Evolutionary conservation across 2,329 filamentous ascomycete genomes (phyloP).

Genomic region (Pseudocercospora fijiensis): DNA sequence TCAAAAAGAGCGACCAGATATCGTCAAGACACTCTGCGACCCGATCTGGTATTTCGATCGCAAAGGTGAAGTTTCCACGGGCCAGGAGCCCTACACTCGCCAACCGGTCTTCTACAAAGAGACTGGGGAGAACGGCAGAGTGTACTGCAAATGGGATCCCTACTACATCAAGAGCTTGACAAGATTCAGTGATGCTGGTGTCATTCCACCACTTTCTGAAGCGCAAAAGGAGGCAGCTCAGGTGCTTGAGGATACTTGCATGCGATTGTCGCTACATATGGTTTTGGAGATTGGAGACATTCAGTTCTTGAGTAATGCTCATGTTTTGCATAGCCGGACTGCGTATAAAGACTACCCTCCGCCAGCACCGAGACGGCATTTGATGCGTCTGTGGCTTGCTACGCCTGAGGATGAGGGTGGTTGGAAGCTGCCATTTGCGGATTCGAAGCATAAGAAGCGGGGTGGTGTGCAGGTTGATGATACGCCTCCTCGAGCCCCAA

Average conservation of each 20-base stretch:
- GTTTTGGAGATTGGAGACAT: conserved; percentile 83
- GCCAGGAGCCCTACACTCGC: conserved; percentile 57
- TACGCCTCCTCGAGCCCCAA: conserved; percentile 68
- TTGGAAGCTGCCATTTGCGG: conserved; percentile 80
- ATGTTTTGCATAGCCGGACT: conserved; percentile 78
- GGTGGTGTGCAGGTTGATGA: conserved; percentile 87
- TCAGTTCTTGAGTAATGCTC: conserved; percentile 78
- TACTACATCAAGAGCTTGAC: conserved; percentile 78
- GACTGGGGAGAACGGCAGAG: conserved; percentile 65
- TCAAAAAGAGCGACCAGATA: conserved; percentile 71
- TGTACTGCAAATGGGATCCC: conserved; percentile 87
- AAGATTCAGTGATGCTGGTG: conserved; percentile 67
- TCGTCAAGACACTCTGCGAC: conserved; percentile 70
- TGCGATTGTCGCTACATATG: conserved; percentile 76
- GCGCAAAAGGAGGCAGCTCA: conserved; percentile 67
- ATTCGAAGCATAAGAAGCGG: conserved; percentile 79
- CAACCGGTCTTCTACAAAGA: conserved; percentile 70
- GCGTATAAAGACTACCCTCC: conserved; percentile 72
- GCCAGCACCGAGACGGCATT: conserved; percentile 68
- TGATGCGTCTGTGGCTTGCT: conserved; percentile 81
- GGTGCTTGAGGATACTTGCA: conserved; percentile 74
- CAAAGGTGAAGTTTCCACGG: conserved; percentile 75
- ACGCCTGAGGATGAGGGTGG: conserved; percentile 80
- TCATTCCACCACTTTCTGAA: conserved; percentile 69
- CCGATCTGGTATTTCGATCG: conserved; percentile 92